phyloP scores from a whole-genome alignment of 805 yeast species.

The Lipomyces japonicus region DNA sequence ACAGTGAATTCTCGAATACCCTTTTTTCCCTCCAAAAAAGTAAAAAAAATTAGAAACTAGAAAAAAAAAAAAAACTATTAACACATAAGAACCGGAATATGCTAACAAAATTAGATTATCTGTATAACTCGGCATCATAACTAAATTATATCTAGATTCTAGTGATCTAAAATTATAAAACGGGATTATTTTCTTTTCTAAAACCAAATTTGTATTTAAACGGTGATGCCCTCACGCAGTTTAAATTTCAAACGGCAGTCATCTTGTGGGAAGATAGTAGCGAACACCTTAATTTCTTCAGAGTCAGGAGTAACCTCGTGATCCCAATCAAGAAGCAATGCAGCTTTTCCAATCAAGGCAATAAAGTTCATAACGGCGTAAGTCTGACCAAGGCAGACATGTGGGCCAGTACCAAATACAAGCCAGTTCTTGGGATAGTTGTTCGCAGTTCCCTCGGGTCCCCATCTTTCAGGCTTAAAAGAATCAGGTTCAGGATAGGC shows the following conservation, averaged over 20 bases:
- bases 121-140: neutral
- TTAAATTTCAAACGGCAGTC: slow-evolving; percentile 77
- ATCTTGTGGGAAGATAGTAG: slow-evolving; percentile 97
- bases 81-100: neutral
- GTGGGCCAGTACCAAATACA: slow-evolving; percentile 96
- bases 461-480: slow-evolving; percentile 96
- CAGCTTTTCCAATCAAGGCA: slow-evolving; percentile 86
- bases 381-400: slow-evolving; percentile 90
- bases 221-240: slow-evolving; percentile 16
- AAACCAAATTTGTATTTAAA: slow-evolving; percentile 2
- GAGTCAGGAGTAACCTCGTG: slow-evolving; percentile 80
- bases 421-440: slow-evolving; percentile 76
- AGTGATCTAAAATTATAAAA: too few relatives aligned
- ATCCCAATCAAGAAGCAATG: slow-evolving; percentile 71
- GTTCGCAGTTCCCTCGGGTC: slow-evolving; percentile 58
- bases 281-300: slow-evolving; percentile 93
- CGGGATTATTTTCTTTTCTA: too few relatives aligned
- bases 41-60: neutral
- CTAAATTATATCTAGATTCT: too few relatives aligned
- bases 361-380: slow-evolving; percentile 89
- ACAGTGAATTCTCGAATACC: too few relatives aligned
- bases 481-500: slow-evolving; percentile 92
- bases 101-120: too few relatives aligned
- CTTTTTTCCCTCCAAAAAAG: too few relatives aligned
- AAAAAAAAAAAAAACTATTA: neutral